A percentile compares a stretch with the other conserved stretches of the same genome.
phyloP scores from a whole-genome alignment of 2,329 filamentous ascomycete species.

The Calycina herbarum region DNA sequence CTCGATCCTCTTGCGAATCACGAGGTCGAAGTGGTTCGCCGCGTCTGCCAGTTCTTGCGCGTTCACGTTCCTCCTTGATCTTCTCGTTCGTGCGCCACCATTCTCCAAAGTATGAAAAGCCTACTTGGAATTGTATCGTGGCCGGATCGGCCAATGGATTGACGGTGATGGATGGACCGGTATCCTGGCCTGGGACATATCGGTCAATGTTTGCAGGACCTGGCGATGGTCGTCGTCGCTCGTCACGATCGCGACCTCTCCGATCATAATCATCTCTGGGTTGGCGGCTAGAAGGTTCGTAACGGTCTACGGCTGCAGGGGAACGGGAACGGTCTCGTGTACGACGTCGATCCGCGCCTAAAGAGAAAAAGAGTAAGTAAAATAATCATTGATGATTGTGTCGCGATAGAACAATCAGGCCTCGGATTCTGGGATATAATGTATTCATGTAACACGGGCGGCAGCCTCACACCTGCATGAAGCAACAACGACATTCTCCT shows the following conservation, averaged over 20 bases:
- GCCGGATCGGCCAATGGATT: conserved; percentile 74
- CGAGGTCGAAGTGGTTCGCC: conserved; percentile 63
- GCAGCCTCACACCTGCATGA: conserved; percentile 19
- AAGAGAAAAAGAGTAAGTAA: conserved; percentile 26
- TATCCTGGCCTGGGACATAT: conserved; percentile 76
- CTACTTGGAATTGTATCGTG: conserved; percentile 74
- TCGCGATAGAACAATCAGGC: neutral
- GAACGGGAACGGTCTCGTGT: conserved; percentile 68
- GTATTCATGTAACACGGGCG: neutral
- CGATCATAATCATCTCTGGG: conserved; percentile 65
- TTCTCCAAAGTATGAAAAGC: conserved; percentile 82
- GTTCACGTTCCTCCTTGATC: conserved; percentile 79
- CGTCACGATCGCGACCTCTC: conserved; percentile 49
- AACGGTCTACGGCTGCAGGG: conserved; percentile 68
- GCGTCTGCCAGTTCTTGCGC: conserved; percentile 66
- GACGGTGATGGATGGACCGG: conserved; percentile 47
- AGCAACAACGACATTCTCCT: conserved; percentile 1
- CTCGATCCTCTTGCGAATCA: conserved; percentile 70
- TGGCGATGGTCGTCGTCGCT: conserved; percentile 61
- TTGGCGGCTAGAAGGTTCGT: conserved; percentile 65
- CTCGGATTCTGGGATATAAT: neutral
- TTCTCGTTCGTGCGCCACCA: conserved; percentile 84
- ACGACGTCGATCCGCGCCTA: conserved; percentile 55
- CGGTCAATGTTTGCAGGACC: conserved; percentile 73
- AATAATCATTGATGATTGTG: conserved; percentile 10